Base-by-base conservation (phyloP, 305 asterid genomes). In the Withania somnifera region DNA sequence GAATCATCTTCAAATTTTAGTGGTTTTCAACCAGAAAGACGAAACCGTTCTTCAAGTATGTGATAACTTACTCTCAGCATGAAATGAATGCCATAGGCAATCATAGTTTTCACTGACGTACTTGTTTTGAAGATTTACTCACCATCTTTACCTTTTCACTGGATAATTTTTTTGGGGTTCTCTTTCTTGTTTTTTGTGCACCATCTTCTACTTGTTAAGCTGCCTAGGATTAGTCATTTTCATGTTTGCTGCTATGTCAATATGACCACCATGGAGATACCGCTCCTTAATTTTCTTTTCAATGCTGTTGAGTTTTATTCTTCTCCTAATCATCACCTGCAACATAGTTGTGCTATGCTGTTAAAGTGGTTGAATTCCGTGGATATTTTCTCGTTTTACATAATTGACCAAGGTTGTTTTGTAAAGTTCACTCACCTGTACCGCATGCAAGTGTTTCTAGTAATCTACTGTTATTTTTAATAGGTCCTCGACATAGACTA, bases 401-500 rank as follows among this genome's bases (percentile, higher is more conserved):
- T 24, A 19, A 56, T 56, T 40, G n/a, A 22, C 20, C 52, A 42
- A 42, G 11, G 28, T 71, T 38, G 57, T 11, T 19, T 77, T 14
- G 6, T 32, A 20, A 47, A 34, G 51, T 66, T 60, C 53, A 51
- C 30, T 79, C 52, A 75, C 40, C 52, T 56, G 28, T 30, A 66
- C 67, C 60, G 17, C 82, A 58, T 84, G 54, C 30, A 20, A 40
- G 61, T 77, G 79, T 82, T 60, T 28, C 73, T 82, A 42, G 77
- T 50, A 47, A 50, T 78, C 51, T 22, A 67, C 3, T 38, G 53
- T 86, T 77, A n/a, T 22, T 24, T 78, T 54, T 52, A 83, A 57
- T 84, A 94, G 98, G 86, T 86, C 89, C 99, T 69, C 92, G 84
- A 77, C 84, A 42, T 81, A 93, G 95, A 91, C 92, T 97, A 80